phyloP scores from a whole-genome alignment of 371 early-diverging fungal species.

The Phascolomyces articulosus region DNA sequence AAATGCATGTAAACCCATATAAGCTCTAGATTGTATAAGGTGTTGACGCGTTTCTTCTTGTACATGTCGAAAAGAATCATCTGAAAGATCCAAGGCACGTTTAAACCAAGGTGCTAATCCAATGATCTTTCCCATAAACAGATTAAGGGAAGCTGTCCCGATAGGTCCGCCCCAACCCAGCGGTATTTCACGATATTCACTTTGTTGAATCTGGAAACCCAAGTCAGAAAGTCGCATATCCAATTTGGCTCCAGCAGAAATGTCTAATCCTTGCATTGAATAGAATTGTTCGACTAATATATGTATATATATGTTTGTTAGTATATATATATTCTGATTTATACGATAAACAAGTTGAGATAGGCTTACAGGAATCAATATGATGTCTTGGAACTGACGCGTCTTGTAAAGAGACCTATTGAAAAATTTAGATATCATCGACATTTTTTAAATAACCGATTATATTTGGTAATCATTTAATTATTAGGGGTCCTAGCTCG shows the following conservation, averaged over 20 bases:
- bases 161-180: conserved; percentile 45
- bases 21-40: conserved; percentile 31
- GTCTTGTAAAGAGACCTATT: not conserved
- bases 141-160: conserved; percentile 32
- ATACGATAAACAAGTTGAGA: not conserved
- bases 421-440: not conserved
- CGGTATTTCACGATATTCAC: conserved; percentile 40
- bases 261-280: conserved; percentile 23
- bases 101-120: conserved; percentile 24
- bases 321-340: not conserved
- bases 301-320: not conserved
- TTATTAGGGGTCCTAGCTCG: not conserved
- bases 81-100: conserved; percentile 13
- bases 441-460: not conserved
- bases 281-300: conserved; percentile 36
- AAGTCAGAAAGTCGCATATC: conserved; percentile 27
- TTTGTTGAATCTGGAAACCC: conserved; percentile 30
- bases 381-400: not conserved
- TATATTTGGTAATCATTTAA: not conserved
- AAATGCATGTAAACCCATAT: conserved; percentile 40
- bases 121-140: conserved; percentile 19
- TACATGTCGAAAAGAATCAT: conserved; percentile 16
- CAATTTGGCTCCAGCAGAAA: conserved; percentile 33
- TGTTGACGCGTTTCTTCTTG: conserved; percentile 16
- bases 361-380: not conserved